A percentile compares a stretch with the other conserved stretches of the same genome.
Conservation (phyloP, 306 rosid genomes). For the Cucurbita ficifolia region DNA sequence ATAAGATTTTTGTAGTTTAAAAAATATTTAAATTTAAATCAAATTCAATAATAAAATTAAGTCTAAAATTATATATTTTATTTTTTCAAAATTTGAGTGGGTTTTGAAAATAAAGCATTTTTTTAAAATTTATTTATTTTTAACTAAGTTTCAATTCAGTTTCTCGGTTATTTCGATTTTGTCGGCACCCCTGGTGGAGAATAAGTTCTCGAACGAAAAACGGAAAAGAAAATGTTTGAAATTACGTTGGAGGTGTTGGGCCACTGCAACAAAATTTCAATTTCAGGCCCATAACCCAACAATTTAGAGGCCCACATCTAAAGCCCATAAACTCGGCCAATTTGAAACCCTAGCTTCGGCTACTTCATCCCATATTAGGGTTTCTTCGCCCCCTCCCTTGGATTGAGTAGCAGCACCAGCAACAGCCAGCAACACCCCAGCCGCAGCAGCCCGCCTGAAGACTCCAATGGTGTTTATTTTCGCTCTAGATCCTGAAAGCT, state of each 20-base stretch:
- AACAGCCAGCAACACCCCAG: neutral
- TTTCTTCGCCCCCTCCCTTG: neutral
- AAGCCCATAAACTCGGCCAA: neutral
- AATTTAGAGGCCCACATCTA: neutral
- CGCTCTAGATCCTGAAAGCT: neutral
- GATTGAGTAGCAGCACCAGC: neutral
- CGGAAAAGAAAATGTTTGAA: too few species aligned
- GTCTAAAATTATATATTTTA: too few species aligned
- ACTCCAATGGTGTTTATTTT: neutral
- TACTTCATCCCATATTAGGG: constrained; percentile 1
- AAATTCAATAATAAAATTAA: too few species aligned
- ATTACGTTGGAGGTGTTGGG: neutral
- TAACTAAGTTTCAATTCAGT: too few species aligned
- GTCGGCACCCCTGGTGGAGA: too few species aligned
- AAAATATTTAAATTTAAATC: too few species aligned
- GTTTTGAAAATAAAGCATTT: too few species aligned
- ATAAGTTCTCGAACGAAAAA: too few species aligned
- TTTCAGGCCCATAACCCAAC: neutral
- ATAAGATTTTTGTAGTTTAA: too few species aligned
- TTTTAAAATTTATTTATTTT: too few species aligned
- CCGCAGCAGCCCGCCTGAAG: neutral
- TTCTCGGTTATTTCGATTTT: too few species aligned
- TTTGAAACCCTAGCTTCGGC: neutral
- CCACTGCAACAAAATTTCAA: neutral
- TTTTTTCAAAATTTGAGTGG: too few species aligned